A percentile compares a stretch with the other conserved stretches of the same genome.
These are phyloP conservation scores for Reticulascus tulasneorum DNA, from an alignment of 2,329 filamentous ascomycete genomes.

Conservation along the genomic window DNA sequence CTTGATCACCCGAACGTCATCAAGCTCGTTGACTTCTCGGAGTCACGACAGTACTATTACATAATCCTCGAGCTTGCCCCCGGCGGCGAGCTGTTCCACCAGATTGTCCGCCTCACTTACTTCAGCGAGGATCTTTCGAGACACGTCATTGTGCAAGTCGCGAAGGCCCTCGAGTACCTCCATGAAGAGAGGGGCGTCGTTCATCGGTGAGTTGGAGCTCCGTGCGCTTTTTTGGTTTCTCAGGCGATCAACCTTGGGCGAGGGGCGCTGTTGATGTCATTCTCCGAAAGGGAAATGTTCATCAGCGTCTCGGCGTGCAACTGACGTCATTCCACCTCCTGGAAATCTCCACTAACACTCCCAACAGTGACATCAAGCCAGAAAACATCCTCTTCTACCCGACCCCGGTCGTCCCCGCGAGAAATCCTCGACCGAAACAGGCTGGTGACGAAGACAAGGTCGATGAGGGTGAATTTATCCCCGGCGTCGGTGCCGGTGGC, in stretches of 20 bases:
- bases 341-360: conserved; percentile 2
- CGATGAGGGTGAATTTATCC: conserved; percentile 90
- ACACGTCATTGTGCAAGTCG: conserved; percentile 92
- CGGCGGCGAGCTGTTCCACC: conserved; percentile 95
- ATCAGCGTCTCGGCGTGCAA: not conserved
- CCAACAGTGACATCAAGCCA: conserved; percentile 85
- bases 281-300: not conserved
- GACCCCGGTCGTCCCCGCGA: conserved; percentile 75
- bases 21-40: conserved; percentile 87
- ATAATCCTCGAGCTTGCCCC: conserved; percentile 94
- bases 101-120: conserved; percentile 96
- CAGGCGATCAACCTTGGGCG: not conserved
- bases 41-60: conserved; percentile 94
- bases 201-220: conserved; percentile 68
- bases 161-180: conserved; percentile 88
- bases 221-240: not conserved
- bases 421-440: conserved; percentile 72
- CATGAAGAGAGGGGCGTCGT: conserved; percentile 95
- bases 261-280: not conserved
- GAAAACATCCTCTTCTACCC: conserved; percentile 95
- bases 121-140: conserved; percentile 94
- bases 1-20: conserved; percentile 95
- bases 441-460: conserved; percentile 95
- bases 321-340: conserved; percentile 23
- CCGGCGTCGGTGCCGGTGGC: conserved; percentile 76